Conservation (phyloP, 2,329 filamentous ascomycete species). For the Tolypocladium endophyticum region DNA sequence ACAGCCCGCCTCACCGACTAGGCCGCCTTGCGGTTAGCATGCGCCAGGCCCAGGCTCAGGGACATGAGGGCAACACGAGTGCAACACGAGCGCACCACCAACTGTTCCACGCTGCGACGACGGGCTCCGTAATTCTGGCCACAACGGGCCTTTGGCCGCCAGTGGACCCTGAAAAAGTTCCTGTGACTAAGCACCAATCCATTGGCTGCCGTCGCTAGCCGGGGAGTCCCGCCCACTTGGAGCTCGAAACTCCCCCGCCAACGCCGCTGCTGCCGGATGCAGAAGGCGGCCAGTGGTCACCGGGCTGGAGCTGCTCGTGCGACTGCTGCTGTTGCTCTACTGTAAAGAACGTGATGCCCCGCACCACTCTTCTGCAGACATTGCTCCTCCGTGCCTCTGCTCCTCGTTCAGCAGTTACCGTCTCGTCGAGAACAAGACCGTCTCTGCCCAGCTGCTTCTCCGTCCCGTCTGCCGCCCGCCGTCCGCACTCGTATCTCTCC, state of each 20-base stretch:
- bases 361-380: constrained; percentile 27
- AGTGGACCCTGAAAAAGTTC: not conserved
- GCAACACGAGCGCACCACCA: not conserved
- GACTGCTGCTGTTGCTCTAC: not conserved
- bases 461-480: constrained; percentile 9
- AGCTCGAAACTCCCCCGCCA: constrained; percentile 12
- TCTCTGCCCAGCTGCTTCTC: constrained; percentile 10
- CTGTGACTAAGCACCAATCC: not conserved
- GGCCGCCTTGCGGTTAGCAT: too few relatives aligned
- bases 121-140: not conserved
- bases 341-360: constrained; percentile 27
- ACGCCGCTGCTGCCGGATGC: constrained; percentile 3
- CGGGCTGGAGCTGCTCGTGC: not conserved
- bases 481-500: constrained; percentile 35
- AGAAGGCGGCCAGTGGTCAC: not conserved
- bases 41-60: not conserved
- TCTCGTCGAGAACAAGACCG: constrained; percentile 9
- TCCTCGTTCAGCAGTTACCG: constrained; percentile 6
- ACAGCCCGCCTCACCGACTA: not conserved
- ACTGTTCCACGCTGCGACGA: not conserved
- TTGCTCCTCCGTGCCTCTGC: constrained; percentile 11
- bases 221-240: not conserved
- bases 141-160: not conserved
- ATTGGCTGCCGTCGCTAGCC: constrained; percentile 21
- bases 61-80: not conserved